Evolutionary conservation across 148 eudicot genomes (phyloP).

Genomic region (Dianthus caryophyllus): DNA sequence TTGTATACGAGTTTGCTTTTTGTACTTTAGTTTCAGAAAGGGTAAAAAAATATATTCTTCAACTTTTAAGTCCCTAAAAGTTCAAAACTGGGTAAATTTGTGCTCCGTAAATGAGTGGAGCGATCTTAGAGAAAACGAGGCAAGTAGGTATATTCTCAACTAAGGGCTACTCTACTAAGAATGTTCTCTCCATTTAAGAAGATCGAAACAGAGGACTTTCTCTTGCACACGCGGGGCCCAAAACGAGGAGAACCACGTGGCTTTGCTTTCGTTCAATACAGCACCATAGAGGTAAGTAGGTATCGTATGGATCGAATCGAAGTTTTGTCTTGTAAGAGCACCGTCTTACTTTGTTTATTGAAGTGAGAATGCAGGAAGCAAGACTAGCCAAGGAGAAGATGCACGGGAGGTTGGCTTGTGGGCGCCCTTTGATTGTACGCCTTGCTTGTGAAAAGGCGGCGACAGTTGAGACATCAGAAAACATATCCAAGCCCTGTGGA

Average conservation of each 20-base stretch:
- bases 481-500: constrained; percentile 30
- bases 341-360: constrained; percentile 34
- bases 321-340: background rate
- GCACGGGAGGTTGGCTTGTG: constrained; percentile 76
- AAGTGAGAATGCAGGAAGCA: constrained; percentile 99
- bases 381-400: constrained; percentile 80
- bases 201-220: constrained; percentile 79
- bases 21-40: no score
- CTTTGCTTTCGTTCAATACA: constrained; percentile 82
- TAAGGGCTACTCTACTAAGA: constrained; percentile 71
- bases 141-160: background rate
- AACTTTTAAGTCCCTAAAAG: no score
- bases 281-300: constrained; percentile 63
- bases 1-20: no score
- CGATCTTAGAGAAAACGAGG: background rate
- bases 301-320: background rate
- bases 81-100: no score
- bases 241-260: constrained; percentile 96
- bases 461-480: constrained; percentile 33
- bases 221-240: constrained; percentile 90
- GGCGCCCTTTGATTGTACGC: constrained; percentile 86
- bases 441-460: constrained; percentile 66
- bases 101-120: no score
- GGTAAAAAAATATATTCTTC: no score
- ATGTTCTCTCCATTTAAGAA: constrained; percentile 88